Conservation (phyloP, 495 filamentous ascomycete genomes). For the Podospora bellae-mahoneyi region DNA sequence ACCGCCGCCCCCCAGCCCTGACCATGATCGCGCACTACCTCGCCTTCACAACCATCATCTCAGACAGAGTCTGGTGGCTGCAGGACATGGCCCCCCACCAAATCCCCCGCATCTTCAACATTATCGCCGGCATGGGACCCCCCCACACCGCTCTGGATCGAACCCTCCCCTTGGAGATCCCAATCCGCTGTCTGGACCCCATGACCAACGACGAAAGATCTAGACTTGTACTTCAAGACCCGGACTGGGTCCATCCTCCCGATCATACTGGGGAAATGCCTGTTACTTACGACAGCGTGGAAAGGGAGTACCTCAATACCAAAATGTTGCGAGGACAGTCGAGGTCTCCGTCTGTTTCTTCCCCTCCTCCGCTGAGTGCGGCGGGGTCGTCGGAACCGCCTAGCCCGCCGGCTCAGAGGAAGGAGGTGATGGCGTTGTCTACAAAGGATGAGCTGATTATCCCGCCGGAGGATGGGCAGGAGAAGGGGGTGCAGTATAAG, state of each 20-base stretch:
- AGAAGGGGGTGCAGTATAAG: background rate
- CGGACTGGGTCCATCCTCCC: slow-evolving; percentile 23
- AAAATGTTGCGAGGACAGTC: background rate
- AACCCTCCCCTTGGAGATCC: background rate
- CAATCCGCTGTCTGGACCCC: slow-evolving; percentile 10
- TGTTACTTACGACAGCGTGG: background rate
- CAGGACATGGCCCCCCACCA: slow-evolving; percentile 38
- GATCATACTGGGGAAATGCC: background rate
- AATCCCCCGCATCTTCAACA: slow-evolving; percentile 35
- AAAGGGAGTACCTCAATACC: background rate
- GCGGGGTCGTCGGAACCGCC: background rate
- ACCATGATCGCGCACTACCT: slow-evolving; percentile 49
- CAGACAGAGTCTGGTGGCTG: slow-evolving; percentile 43
- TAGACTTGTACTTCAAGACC: slow-evolving; percentile 37
- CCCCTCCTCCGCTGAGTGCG: background rate
- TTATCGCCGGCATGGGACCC: background rate
- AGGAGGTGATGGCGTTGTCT: background rate
- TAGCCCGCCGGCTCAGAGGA: background rate
- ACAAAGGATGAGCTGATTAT: background rate
- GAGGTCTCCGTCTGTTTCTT: background rate
- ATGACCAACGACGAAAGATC: slow-evolving; percentile 27
- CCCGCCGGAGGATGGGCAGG: background rate
- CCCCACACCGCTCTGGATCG: background rate
- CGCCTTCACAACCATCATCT: slow-evolving; percentile 40
- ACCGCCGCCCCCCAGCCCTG: slow-evolving; percentile 52